Evolutionary conservation across 352 stramenopile species (phyloP).

Genomic region (Globisporangium nagaii): DNA sequence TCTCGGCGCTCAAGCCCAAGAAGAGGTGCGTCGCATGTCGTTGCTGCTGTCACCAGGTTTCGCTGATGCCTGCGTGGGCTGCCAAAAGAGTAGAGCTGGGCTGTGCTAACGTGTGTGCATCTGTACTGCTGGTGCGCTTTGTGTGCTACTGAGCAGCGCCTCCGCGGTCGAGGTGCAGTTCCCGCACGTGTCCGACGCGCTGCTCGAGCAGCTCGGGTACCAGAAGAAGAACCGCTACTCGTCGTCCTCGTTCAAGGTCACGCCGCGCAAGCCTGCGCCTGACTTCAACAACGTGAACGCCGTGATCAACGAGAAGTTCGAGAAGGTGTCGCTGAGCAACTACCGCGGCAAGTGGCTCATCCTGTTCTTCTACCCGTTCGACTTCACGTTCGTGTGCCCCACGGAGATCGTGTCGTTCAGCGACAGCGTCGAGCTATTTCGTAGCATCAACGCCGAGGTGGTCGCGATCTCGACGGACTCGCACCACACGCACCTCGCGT

Average conservation of each 20-base stretch:
- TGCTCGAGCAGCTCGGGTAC: constrained; percentile 72
- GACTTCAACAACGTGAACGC: constrained; percentile 74
- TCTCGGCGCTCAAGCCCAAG: constrained; percentile 22
- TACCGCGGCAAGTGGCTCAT: constrained; percentile 79
- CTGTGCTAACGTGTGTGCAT: background rate
- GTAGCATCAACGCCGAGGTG: constrained; percentile 73
- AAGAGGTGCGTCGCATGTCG: constrained; percentile 34
- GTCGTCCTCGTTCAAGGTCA: constrained; percentile 65
- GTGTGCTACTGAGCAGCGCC: background rate
- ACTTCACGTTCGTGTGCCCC: constrained; percentile 85
- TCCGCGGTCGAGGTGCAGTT: constrained; percentile 70
- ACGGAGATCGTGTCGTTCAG: constrained; percentile 84
- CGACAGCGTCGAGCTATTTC: constrained; percentile 63
- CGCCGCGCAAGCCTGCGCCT: constrained; percentile 63
- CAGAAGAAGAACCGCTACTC: constrained; percentile 82
- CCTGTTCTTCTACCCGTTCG: constrained; percentile 86
- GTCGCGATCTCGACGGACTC: constrained; percentile 81
- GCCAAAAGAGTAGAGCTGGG: no score
- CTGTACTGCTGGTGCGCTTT: no score
- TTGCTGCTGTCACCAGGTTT: background rate
- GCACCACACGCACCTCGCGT: constrained; percentile 82
- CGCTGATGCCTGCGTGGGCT: no score
- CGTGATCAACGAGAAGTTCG: constrained; percentile 74
- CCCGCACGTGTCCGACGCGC: constrained; percentile 64
- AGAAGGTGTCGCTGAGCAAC: constrained; percentile 72